Base-by-base conservation (phyloP, 129 eudicot genomes). In the Cynara cardunculus region DNA sequence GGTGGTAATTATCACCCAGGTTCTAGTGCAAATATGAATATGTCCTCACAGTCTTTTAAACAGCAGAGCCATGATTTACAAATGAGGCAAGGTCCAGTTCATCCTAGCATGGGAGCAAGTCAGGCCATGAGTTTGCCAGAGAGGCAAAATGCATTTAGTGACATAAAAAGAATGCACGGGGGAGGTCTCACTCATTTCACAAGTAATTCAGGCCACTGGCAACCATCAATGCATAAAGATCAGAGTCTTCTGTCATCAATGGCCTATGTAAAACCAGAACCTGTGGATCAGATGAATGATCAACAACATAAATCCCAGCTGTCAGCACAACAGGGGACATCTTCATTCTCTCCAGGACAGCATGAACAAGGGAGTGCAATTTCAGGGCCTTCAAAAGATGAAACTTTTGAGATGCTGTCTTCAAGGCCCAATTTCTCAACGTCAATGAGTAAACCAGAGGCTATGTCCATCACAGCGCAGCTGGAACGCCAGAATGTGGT, bases 231-330 rank as follows among this genome's bases (percentile, higher is more conserved):
- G 34, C 83, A 76, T 76, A 79, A 84, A 76, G 93, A 87, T 77
- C 86, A 77, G 78, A 85, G 65, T 75, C 85, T 83, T 79, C 19
- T 78, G 32, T 81, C 93, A 75, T 81, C 94, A 56, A 81, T 84
- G 89, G 70, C 82, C 27, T 86, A 87, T 84, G 91, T 85, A 21
- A 90, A 94, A 79, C 92, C 83, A 80, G 98, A 94, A 59, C 88
- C 85, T 69, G 7, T 71, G 44, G 96, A 92, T 84, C 99, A 87
- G 79, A 75, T 88, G 68, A 86, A 78, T 84, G 97, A 91, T 37
- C 88, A 89, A 69, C 95, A 87, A 24, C 89, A 82, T 32, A 92
- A 82, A 81, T 75, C 87, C 65, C 90, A 77, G 78, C 18, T 82
- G 37, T 82, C 88, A 71, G 35, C 93, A 26, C 46, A 82, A 30